These are phyloP conservation scores for Trichophyton mentagrophytes DNA, from an alignment of 2,329 filamentous ascomycete genomes.

Conservation along the genomic window DNA sequence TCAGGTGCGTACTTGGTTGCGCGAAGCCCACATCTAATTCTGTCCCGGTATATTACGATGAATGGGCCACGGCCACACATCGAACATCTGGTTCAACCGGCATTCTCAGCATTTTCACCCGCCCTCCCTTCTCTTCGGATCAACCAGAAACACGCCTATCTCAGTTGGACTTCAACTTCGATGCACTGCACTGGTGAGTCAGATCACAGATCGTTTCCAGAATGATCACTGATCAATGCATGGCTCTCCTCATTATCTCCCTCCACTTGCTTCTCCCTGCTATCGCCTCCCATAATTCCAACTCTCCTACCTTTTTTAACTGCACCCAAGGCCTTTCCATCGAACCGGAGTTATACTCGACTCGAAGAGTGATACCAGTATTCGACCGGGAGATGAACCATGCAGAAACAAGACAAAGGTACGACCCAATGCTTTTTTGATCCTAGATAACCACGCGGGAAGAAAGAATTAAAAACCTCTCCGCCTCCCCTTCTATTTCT, in stretches of 20 bases:
- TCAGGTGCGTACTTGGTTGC: conserved; percentile 1
- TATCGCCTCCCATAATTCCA: not conserved
- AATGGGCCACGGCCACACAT: not conserved
- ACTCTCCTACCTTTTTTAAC: not conserved
- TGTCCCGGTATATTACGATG: not conserved
- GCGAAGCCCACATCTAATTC: not conserved
- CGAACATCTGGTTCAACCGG: not conserved
- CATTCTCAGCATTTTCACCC: not conserved
- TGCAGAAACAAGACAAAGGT: conserved; percentile 3
- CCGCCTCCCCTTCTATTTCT: not conserved
- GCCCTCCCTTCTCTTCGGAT: not conserved
- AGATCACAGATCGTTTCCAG: conserved; percentile 16
- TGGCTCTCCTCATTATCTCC: not conserved
- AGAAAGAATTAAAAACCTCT: not conserved
- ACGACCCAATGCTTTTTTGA: conserved; percentile 4
- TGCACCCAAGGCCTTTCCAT: not conserved
- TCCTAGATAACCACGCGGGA: not conserved
- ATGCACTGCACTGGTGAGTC: conserved; percentile 19
- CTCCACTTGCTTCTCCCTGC: not conserved
- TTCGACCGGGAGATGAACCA: not conserved
- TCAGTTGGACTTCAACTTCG: not conserved
- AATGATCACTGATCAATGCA: conserved; percentile 9
- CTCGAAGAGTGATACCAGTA: not conserved
- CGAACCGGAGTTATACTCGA: not conserved
- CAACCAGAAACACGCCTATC: not conserved